Evolutionary conservation across 805 yeast species (phyloP).

Genomic region (Candida taoyuanica): DNA sequence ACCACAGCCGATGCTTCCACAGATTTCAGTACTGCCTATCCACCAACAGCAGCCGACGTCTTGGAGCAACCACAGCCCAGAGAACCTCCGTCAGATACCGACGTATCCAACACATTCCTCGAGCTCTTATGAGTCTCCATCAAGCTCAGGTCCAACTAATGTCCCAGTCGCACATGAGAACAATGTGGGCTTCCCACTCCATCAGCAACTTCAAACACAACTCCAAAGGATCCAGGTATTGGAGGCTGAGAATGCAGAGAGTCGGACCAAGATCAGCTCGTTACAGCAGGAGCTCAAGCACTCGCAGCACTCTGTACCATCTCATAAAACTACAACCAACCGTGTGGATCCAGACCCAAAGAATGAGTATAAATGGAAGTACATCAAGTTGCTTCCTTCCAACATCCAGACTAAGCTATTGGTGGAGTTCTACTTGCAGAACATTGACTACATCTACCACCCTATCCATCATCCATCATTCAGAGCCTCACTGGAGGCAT

Average conservation of each 20-base stretch:
- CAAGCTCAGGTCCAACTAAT: slow-evolving; percentile 5
- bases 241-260: slow-evolving; percentile 15
- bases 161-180: slow-evolving; percentile 8
- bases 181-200: slow-evolving; percentile 4
- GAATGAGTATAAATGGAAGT: slow-evolving; percentile 19
- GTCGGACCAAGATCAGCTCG: slow-evolving; percentile 5
- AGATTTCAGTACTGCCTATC: not conserved
- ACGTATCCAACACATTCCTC: slow-evolving; percentile 1
- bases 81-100: not conserved
- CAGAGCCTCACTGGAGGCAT: slow-evolving; percentile 13
- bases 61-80: not conserved
- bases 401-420: slow-evolving; percentile 23
- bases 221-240: slow-evolving; percentile 13
- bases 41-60: not conserved
- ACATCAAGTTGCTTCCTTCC: slow-evolving; percentile 21
- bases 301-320: too few species aligned
- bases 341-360: not conserved
- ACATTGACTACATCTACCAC: slow-evolving; percentile 29
- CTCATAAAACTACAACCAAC: not conserved
- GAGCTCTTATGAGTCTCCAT: slow-evolving; percentile 2
- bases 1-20: not conserved
- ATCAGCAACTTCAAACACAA: slow-evolving; percentile 17
- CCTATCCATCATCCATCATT: slow-evolving; percentile 29
- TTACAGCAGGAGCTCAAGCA: slow-evolving; percentile 16
- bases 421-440: slow-evolving; percentile 26